Conservation (phyloP, 169 alveolate genomes). For the Sarcocystis neurona region DNA sequence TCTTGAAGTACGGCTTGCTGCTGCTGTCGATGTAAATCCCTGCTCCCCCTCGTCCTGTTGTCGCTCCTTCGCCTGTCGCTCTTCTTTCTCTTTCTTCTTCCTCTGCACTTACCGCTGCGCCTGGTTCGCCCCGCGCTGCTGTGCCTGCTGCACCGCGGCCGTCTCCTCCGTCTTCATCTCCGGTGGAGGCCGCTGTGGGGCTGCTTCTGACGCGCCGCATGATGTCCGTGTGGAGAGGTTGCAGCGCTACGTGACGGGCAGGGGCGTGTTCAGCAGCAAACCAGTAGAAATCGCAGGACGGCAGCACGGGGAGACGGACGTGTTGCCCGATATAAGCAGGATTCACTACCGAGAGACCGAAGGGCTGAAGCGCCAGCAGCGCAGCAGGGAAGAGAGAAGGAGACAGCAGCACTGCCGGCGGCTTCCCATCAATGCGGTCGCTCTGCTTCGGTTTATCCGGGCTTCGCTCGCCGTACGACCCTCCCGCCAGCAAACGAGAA, state of each 20-base stretch:
- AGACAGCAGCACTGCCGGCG: constrained; percentile 28
- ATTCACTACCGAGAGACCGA: constrained; percentile 1
- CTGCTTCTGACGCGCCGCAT: background rate
- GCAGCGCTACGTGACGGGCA: background rate
- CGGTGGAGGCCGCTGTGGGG: too few species aligned
- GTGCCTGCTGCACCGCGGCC: too few species aligned
- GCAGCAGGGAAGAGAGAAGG: constrained; percentile 43
- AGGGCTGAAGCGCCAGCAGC: constrained; percentile 9
- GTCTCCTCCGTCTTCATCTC: too few species aligned
- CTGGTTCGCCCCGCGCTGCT: too few species aligned
- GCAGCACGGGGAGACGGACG: constrained; percentile 33
- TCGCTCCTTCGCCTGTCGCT: too few species aligned
- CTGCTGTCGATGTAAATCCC: background rate
- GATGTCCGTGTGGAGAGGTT: constrained; percentile 17
- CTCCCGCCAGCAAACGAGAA: background rate
- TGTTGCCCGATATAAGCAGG: constrained; percentile 43
- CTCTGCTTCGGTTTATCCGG: background rate
- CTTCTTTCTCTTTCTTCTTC: too few species aligned
- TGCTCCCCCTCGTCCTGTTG: too few species aligned
- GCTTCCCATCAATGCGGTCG: constrained; percentile 40
- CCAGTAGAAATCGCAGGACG: constrained; percentile 28
- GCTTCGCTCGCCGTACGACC: too few species aligned
- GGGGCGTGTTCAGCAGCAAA: background rate
- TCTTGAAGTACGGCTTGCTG: constrained; percentile 21
- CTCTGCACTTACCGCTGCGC: too few species aligned